Base-by-base conservation (phyloP, 2,329 filamentous ascomycete species). In the Aulographum hederae region DNA sequence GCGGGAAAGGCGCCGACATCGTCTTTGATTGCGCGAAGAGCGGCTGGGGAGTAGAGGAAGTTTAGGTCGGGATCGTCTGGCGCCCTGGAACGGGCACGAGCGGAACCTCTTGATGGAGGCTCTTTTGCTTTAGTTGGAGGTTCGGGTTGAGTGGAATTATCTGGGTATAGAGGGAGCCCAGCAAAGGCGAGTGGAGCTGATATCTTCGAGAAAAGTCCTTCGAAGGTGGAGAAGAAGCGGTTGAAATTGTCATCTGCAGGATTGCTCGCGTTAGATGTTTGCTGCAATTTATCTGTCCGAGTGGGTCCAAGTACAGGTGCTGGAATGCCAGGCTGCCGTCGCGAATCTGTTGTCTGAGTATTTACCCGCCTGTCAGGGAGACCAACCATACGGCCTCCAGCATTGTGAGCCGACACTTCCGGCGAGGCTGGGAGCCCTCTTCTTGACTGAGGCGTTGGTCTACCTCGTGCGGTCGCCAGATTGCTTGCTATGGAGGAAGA, bases 111-210 rank as follows among this genome's bases (percentile, higher is more conserved):
- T n/a, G n/a, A n/a, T n/a, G n/a, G n/a, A 1, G 52, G 44, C 32
- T 44, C 50, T 8, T 47, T 39, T 8, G 37, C 17, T 4, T 41
- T 30, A 35, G 33, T 46, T 34, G 6, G 41, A 26, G 25, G 32
- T 39, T 46, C 38, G 1, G 47, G 37, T 3, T 46, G 31, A 14
- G 36, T 25, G 8, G 37, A 23, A 1, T 36, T 37, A 1, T 46
- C 33, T 4, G 47, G 46, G 26, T 44, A 54, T 3, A 98, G 63
- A 1, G 89, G 89, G 6, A 98, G 67, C 1, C 86, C 86, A 4
- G 89, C 82, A 56, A 94, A 98, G 3, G 85, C 86, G 18, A 98
- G 61, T 2, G 85, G 85, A 0, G 85, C 84, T 0, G 86, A 91
- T 10, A 95, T 69, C 43, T 76, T 78, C 38, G 82, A 89, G 46